Conservation (phyloP, 2,329 filamentous ascomycete species). For the Ambrosiella beaveri region DNA sequence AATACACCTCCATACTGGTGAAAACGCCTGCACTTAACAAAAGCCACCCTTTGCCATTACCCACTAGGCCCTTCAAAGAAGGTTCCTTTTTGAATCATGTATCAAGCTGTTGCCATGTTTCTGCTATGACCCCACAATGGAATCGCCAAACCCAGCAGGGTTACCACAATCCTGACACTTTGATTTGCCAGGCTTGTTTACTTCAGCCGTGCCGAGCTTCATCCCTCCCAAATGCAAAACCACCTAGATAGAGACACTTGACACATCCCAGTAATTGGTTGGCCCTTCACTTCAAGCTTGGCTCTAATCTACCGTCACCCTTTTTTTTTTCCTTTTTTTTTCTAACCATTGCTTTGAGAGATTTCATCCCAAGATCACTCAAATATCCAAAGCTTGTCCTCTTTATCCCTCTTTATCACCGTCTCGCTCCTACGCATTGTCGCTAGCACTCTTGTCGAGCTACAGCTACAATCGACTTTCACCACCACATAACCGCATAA, state of each 20-base stretch:
- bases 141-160: not conserved
- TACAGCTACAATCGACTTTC: not conserved
- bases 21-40: too few species aligned
- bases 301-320: slow-evolving; percentile 3
- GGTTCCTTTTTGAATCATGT: not conserved
- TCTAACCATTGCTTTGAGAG: not conserved
- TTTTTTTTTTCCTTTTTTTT: not conserved
- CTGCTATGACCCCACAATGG: slow-evolving; percentile 1
- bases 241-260: not conserved
- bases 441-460: not conserved
- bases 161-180: not conserved
- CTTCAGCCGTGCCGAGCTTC: slow-evolving; percentile 9
- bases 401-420: not conserved
- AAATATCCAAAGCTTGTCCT: not conserved
- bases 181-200: slow-evolving; percentile 10
- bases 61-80: too few species aligned
- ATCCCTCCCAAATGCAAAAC: slow-evolving; percentile 9
- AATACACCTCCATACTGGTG: not conserved
- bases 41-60: too few species aligned
- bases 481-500: not conserved
- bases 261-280: slow-evolving; percentile 3
- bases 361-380: not conserved
- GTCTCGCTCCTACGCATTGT: not conserved
- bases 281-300: not conserved
- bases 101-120: not conserved